These are phyloP conservation scores for Leucocoprinus sp. DNA, from an alignment of 768 basidiomycete species.

Conservation along the genomic window DNA sequence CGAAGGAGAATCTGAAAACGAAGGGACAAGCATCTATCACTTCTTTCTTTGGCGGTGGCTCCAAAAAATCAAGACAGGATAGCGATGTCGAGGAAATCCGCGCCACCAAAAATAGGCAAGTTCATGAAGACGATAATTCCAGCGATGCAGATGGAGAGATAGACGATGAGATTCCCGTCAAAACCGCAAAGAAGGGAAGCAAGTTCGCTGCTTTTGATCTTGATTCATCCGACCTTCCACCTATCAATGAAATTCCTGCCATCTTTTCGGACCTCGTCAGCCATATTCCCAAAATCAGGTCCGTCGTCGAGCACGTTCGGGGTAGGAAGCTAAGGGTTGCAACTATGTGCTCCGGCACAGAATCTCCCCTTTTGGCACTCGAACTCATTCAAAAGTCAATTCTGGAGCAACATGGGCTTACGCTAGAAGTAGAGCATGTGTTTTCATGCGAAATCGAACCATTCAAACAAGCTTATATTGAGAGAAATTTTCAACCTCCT, in stretches of 20 bases:
- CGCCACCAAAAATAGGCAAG: slow-evolving; percentile 20
- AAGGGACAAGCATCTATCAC: slow-evolving; percentile 47
- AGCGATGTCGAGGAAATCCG: slow-evolving; percentile 23
- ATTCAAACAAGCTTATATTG: slow-evolving; percentile 96
- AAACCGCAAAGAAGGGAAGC: slow-evolving; percentile 22
- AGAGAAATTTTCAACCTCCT: slow-evolving; percentile 91
- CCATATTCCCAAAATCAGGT: slow-evolving; percentile 55
- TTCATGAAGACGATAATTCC: slow-evolving; percentile 21
- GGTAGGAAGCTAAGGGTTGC: slow-evolving; percentile 88
- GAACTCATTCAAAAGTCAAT: slow-evolving; percentile 76
- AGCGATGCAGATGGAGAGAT: slow-evolving; percentile 27
- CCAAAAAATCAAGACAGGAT: slow-evolving; percentile 18
- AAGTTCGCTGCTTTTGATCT: slow-evolving; percentile 32
- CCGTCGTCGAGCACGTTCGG: slow-evolving; percentile 54
- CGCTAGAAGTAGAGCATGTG: slow-evolving; percentile 78
- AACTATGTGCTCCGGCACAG: slow-evolving; percentile 97
- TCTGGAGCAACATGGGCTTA: slow-evolving; percentile 52
- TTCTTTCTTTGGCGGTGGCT: slow-evolving; percentile 40
- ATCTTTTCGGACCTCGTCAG: slow-evolving; percentile 74
- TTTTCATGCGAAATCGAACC: slow-evolving; percentile 98
- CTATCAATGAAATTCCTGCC: slow-evolving; percentile 59
- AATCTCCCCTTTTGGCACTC: slow-evolving; percentile 87
- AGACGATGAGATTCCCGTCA: slow-evolving; percentile 20
- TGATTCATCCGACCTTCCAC: slow-evolving; percentile 65
- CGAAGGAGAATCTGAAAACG: slow-evolving; percentile 32